These are phyloP conservation scores for Sclerotiophoma versabilis DNA, from an alignment of 2,329 filamentous ascomycete genomes.

Conservation along the genomic window DNA sequence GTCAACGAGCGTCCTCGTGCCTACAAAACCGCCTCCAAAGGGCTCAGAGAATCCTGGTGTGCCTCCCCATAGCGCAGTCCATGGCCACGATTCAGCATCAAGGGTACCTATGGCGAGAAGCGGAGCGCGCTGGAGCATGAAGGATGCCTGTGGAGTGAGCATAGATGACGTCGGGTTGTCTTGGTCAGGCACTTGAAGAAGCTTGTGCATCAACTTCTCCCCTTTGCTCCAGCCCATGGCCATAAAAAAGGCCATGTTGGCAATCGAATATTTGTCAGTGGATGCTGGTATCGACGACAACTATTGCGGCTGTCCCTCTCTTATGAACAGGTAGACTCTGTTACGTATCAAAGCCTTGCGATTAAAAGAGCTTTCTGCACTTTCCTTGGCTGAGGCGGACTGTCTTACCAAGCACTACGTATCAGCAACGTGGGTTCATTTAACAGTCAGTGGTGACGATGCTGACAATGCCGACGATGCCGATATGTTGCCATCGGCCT, in stretches of 20 bases:
- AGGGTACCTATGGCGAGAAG: constrained; percentile 77
- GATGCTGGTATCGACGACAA: neutral
- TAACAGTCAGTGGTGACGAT: too few relatives aligned
- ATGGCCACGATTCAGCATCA: constrained; percentile 70
- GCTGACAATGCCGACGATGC: constrained; percentile 4
- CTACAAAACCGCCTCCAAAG: constrained; percentile 69
- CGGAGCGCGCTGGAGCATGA: constrained; percentile 67
- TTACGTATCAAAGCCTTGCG: too few relatives aligned
- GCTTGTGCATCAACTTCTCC: constrained; percentile 69
- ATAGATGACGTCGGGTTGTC: constrained; percentile 73
- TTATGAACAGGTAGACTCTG: too few relatives aligned
- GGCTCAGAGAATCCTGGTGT: constrained; percentile 70
- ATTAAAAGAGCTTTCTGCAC: too few relatives aligned
- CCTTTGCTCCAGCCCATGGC: constrained; percentile 67
- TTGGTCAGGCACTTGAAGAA: constrained; percentile 64
- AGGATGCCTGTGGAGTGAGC: constrained; percentile 67
- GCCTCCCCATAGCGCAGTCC: constrained; percentile 83
- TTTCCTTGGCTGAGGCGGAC: too few relatives aligned
- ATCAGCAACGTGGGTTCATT: too few relatives aligned
- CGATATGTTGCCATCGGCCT: constrained; percentile 18
- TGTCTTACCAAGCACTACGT: too few relatives aligned
- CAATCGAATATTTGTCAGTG: neutral
- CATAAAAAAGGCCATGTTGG: constrained; percentile 53
- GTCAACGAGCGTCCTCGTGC: constrained; percentile 68
- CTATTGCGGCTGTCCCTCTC: neutral